A percentile compares a stretch with the other conserved stretches of the same genome.
Conservation (phyloP, 2,329 filamentous ascomycete species). For the Alternaria dauci region DNA sequence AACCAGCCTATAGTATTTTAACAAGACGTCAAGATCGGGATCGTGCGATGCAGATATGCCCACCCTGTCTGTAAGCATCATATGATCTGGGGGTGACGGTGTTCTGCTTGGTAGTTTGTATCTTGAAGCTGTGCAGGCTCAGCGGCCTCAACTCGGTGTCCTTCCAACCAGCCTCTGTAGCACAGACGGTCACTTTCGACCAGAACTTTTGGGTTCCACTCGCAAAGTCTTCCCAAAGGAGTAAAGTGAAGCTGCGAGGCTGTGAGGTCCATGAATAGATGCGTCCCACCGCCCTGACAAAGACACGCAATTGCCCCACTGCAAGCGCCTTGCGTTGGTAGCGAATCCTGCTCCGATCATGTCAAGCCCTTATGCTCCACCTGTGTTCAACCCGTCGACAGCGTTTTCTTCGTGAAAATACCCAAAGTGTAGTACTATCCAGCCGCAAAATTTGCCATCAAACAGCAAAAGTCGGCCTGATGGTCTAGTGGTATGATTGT, state of each 20-base stretch:
- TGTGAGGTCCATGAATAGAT: slow-evolving; percentile 10
- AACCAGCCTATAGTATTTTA: slow-evolving; percentile 7
- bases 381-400: background rate
- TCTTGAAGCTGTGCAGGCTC: background rate
- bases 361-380: background rate
- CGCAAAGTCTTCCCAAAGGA: slow-evolving; percentile 25
- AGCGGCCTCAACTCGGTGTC: background rate
- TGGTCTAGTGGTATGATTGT: slow-evolving; percentile 48
- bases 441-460: slow-evolving; percentile 8
- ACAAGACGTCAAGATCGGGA: slow-evolving; percentile 8
- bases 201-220: slow-evolving; percentile 1
- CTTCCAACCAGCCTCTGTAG: background rate
- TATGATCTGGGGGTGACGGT: background rate
- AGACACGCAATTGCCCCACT: slow-evolving; percentile 9
- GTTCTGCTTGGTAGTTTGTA: background rate
- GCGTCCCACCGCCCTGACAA: slow-evolving; percentile 20
- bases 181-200: slow-evolving; percentile 7
- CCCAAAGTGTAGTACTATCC: background rate
- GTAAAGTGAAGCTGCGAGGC: slow-evolving; percentile 16
- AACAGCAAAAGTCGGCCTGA: slow-evolving; percentile 29
- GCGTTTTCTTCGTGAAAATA: too few species aligned
- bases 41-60: background rate
- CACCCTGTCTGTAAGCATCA: background rate
- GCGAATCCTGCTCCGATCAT: background rate
- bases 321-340: background rate